These are phyloP conservation scores for Termitomyces sp. DNA, from an alignment of 768 basidiomycete genomes.

Conservation along the genomic window DNA sequence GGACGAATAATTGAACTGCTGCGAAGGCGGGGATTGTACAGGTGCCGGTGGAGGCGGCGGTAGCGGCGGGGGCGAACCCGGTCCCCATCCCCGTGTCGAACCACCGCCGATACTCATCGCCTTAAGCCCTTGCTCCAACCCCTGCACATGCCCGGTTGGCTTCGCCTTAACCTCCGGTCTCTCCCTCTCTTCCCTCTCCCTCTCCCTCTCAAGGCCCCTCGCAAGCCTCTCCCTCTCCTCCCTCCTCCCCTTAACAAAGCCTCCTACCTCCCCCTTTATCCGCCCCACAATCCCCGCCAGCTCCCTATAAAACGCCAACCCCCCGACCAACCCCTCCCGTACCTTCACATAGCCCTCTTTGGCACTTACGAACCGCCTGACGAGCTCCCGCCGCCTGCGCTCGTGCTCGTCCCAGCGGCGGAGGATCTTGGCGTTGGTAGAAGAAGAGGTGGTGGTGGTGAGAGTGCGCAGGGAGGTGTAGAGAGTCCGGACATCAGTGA, in stretches of 20 bases:
- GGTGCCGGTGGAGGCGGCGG: constrained; percentile 16
- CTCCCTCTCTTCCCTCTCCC: constrained; percentile 49
- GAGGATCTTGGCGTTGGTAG: background rate
- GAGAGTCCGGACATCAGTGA: constrained; percentile 73
- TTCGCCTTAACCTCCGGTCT: constrained; percentile 47
- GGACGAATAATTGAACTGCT: constrained; percentile 19
- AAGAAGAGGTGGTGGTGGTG: constrained; percentile 48
- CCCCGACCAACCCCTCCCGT: constrained; percentile 81
- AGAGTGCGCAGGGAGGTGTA: constrained; percentile 75
- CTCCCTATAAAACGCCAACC: constrained; percentile 85
- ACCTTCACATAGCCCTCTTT: constrained; percentile 87
- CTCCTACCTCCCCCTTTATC: constrained; percentile 56
- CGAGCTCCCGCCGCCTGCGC: constrained; percentile 14
- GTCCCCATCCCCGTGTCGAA: constrained; percentile 15
- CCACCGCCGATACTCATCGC: constrained; percentile 17
- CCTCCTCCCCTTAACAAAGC: constrained; percentile 62
- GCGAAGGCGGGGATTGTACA: constrained; percentile 7
- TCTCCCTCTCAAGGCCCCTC: constrained; percentile 70
- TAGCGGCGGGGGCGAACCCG: constrained; percentile 20
- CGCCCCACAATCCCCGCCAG: constrained; percentile 61
- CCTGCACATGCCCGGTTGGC: constrained; percentile 33
- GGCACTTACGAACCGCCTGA: constrained; percentile 69
- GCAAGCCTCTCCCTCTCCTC: constrained; percentile 70
- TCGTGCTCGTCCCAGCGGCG: background rate
- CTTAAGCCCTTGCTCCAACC: constrained; percentile 12